Evolutionary conservation across 2,329 filamentous ascomycete genomes (phyloP), one percentile per base, ranked within the genome.

Genomic region (Colletotrichum orchidophilum): DNA sequence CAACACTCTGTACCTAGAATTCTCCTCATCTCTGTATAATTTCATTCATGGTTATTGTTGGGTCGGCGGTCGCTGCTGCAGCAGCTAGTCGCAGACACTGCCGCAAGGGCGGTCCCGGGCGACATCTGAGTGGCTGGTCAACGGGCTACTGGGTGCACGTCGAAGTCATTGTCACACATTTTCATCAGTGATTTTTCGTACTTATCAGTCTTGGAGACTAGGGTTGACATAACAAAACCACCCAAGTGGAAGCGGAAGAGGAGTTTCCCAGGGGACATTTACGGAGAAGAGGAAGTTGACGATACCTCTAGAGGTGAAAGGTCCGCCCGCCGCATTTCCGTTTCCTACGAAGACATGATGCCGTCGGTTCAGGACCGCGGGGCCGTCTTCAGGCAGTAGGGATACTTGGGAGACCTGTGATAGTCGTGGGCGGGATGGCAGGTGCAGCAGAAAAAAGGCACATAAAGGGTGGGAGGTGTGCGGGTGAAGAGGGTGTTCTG

Each of bases 141-240:
- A 18, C 46, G 46, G 66, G 61, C 52, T 29, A n/a, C 29, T 58
- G 42, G 26, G 35, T 27, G 67, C 63, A 49, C 35, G 33, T 68
- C 53, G 64, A 71, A 62, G 64, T 54, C 64, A 63, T 68, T 58
- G 64, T 71, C 53, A 68, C 68, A 68, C 68, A 8, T 54, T 59
- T 57, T 49, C 46, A 5, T 52, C 18, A 15, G 57, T 52, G 52
- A 50, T 63, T 53, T 53, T 68, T 60, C 26, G 42, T 71, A 68
- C 64, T 60, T 68, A 66, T 68, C 58, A 68, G 39, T 57, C 50
- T 57, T 52, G 68, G 52, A 33, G 64, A 71, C 68, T 63, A 71
- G 64, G 68, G 68, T 68, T 71, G 68, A 71, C 68, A 71, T 42
- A 49, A 71, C 68, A 35, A 71, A 71, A 71, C 58, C 68, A 71